phyloP scores from a whole-genome alignment of 2,329 filamentous ascomycete genomes.

The Phaeosphaeria sp. region DNA sequence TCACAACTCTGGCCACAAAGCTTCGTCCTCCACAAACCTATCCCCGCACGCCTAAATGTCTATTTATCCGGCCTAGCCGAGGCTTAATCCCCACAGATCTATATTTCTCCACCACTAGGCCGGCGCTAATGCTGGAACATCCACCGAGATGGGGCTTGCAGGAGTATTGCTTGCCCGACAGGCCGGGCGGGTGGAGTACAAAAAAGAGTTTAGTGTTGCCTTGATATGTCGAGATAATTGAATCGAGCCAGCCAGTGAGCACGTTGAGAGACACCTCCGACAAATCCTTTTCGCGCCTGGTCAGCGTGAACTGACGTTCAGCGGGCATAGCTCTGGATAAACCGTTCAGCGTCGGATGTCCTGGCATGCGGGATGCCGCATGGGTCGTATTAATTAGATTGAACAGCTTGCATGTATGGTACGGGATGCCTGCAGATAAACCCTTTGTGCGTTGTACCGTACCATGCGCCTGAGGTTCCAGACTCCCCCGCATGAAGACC shows the following conservation, averaged over 20 bases:
- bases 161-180: constrained; percentile 4
- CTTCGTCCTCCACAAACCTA: constrained; percentile 20
- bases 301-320: not conserved
- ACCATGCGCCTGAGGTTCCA: not conserved
- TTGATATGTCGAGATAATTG: not conserved
- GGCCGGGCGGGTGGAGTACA: constrained; percentile 16
- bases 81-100: constrained; percentile 23
- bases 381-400: not conserved
- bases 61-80: constrained; percentile 25
- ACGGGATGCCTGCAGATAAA: not conserved
- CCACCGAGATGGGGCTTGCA: constrained; percentile 13
- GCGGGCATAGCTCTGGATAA: not conserved
- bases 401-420: not conserved
- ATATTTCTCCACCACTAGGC: constrained; percentile 16
- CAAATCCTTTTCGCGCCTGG: not conserved
- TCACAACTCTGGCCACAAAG: constrained; percentile 16
- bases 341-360: not conserved
- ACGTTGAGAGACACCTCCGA: not conserved
- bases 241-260: not conserved
- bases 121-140: constrained; percentile 15
- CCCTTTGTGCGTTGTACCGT: not conserved
- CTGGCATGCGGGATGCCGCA: not conserved
- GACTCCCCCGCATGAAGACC: not conserved
- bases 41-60: constrained; percentile 16
- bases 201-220: constrained; percentile 14